Percentiles rank a stretch among this genome's conserved stretches.
Conservation (phyloP, 1,139 yeast genomes). For the Saccharomyces hybrid region DNA sequence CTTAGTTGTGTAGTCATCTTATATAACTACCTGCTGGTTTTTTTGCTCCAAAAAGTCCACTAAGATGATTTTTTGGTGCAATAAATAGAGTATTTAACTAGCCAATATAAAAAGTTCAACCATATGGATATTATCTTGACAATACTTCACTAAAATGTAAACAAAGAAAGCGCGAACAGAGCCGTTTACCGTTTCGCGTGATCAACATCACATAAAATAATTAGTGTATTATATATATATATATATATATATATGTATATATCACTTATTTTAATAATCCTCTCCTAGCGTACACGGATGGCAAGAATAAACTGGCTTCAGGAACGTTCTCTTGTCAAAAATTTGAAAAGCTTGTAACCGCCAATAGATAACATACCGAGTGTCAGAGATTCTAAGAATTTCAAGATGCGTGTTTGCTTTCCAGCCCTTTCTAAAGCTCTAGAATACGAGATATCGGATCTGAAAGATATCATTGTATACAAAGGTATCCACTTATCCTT, state of each 20-base stretch:
- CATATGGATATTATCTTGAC: conserved; percentile 32
- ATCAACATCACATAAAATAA: not conserved
- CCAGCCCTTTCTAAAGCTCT: conserved; percentile 52
- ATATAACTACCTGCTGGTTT: not conserved
- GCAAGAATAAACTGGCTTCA: not conserved
- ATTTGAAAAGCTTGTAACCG: conserved; percentile 3
- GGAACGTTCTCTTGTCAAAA: not conserved
- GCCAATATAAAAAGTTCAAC: not conserved
- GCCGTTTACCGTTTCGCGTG: not conserved
- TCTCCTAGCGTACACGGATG: not conserved
- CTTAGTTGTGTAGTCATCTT: conserved; percentile 18
- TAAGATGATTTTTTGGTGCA: not conserved
- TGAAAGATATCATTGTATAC: conserved; percentile 86
- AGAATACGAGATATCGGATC: conserved; percentile 74
- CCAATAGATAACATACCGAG: conserved; percentile 9
- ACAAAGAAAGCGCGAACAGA: not conserved
- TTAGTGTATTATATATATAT: not conserved
- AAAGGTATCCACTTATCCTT: conserved; percentile 73
- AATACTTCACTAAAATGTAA: not conserved
- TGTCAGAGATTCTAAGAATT: conserved; percentile 14
- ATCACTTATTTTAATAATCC: not conserved
- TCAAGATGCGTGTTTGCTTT: conserved; percentile 36
- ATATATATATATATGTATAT: not conserved
- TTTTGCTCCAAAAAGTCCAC: not conserved
- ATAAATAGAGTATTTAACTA: not conserved